phyloP scores from a whole-genome alignment of 2,329 filamentous ascomycete species.

The Aureobasidium melanogenum region DNA sequence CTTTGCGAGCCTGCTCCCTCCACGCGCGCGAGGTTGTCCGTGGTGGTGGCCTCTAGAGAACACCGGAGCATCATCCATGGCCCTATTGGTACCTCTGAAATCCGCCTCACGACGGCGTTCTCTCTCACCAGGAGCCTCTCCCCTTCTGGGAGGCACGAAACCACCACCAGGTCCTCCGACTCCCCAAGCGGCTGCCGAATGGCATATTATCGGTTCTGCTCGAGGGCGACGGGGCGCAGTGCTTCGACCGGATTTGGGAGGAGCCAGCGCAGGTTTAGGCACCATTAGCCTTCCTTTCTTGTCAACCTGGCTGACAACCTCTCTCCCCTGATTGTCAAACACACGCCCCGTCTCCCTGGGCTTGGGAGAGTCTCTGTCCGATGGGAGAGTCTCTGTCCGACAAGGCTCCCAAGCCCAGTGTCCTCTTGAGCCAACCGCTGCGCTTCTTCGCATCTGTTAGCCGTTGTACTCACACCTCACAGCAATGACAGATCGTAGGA shows the following conservation, averaged over 20 bases:
- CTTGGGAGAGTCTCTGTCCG: too few species aligned
- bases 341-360: neutral
- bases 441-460: neutral
- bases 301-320: neutral
- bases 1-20: neutral
- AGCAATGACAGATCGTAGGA: neutral
- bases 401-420: neutral
- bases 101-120: neutral
- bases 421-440: neutral
- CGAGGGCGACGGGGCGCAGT: neutral
- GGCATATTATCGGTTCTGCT: neutral
- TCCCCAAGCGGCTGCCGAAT: neutral
- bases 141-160: neutral
- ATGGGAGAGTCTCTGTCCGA: too few species aligned
- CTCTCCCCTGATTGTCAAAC: neutral
- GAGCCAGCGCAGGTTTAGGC: neutral
- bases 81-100: neutral
- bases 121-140: neutral
- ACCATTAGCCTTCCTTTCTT: neutral
- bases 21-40: neutral
- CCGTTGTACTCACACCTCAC: neutral
- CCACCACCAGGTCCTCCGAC: neutral
- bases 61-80: neutral
- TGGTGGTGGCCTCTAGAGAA: neutral
- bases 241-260: neutral